Percentiles rank a stretch among this genome's conserved stretches.
phyloP scores from a whole-genome alignment of 129 eudicot species.

The Helichrysum umbraculigerum region DNA sequence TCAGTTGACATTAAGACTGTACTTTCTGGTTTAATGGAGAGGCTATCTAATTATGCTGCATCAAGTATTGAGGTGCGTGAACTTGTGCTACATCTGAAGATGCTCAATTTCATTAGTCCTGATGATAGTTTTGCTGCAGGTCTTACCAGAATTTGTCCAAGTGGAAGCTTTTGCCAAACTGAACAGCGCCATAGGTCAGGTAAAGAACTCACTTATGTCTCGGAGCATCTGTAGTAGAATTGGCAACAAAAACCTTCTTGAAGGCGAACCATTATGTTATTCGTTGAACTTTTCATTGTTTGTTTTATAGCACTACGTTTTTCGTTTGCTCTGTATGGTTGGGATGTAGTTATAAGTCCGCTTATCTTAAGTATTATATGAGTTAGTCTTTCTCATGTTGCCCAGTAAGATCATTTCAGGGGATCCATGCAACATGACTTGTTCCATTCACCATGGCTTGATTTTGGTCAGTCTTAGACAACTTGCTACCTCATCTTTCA shows the following conservation, averaged over 20 bases:
- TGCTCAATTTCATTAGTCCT: constrained; percentile 21
- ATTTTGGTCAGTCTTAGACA: too few species aligned
- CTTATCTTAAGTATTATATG: not conserved
- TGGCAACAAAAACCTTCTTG: constrained; percentile 16
- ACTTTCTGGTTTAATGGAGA: constrained; percentile 89
- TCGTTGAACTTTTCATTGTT: not conserved
- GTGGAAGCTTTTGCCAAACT: constrained; percentile 95
- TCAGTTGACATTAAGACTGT: constrained; percentile 91
- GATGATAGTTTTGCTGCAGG: constrained; percentile 64
- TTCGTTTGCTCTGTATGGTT: not conserved
- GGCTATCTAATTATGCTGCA: constrained; percentile 97
- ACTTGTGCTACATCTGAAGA: constrained; percentile 8
- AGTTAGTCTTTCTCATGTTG: not conserved
- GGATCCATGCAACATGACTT: not conserved
- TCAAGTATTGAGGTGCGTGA: constrained; percentile 81
- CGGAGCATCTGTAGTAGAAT: constrained; percentile 18
- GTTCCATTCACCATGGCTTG: not conserved
- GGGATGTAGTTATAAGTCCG: not conserved
- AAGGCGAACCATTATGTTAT: not conserved
- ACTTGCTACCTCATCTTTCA: not conserved
- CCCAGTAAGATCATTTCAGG: not conserved
- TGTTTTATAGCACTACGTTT: not conserved
- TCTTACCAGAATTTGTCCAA: constrained; percentile 87
- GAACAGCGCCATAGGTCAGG: constrained; percentile 89
- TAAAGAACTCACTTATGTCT: constrained; percentile 34